Conservation (phyloP, 805 yeast species). For the Zygosaccharomyces kombuchaensis region DNA sequence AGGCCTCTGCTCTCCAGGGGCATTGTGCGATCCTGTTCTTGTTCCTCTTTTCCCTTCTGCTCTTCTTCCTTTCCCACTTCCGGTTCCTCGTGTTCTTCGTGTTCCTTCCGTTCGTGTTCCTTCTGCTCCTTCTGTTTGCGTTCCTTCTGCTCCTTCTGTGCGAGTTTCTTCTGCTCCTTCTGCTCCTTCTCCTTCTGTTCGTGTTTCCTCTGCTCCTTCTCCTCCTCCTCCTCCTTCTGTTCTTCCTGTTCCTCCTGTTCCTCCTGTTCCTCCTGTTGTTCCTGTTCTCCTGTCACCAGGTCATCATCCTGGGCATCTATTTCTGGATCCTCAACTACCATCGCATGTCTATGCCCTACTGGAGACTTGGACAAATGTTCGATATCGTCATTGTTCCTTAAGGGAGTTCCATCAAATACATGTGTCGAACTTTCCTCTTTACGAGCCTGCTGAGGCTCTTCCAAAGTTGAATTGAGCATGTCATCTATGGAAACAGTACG, state of each 20-base stretch:
- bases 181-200: background rate
- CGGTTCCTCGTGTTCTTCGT: background rate
- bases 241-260: background rate
- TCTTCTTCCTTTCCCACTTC: background rate
- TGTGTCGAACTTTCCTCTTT: constrained; percentile 1
- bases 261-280: background rate
- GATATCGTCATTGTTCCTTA: constrained; percentile 16
- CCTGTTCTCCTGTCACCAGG: background rate
- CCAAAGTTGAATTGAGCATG: constrained; percentile 21
- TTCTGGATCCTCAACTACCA: constrained; percentile 13
- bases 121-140: background rate
- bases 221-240: background rate
- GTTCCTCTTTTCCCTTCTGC: background rate
- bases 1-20: constrained; percentile 7
- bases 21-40: background rate
- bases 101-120: background rate
- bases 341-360: constrained; percentile 16
- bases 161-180: too few species aligned
- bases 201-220: too few species aligned
- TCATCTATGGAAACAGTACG: constrained; percentile 26
- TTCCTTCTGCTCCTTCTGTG: background rate
- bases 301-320: background rate
- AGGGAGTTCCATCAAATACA: constrained; percentile 25
- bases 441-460: constrained; percentile 3
- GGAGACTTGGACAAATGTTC: constrained; percentile 21